Evolutionary conservation across 192 early-diverging fungal genomes (phyloP).

Genomic region (Coemansia sp.): DNA sequence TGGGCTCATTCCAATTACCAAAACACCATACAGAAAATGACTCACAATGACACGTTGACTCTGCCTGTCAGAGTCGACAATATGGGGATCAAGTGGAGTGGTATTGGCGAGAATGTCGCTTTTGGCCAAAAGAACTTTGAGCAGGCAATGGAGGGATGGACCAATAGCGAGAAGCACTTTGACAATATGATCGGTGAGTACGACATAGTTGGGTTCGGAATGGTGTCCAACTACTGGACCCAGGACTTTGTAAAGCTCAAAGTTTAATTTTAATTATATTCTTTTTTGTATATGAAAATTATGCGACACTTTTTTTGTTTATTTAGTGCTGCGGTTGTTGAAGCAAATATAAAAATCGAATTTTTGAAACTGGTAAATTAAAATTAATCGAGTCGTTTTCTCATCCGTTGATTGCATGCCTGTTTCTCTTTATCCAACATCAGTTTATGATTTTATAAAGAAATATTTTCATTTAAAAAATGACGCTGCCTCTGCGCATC

Average conservation of each 20-base stretch:
- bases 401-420: too few species aligned
- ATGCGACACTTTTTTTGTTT: too few species aligned
- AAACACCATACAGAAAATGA: not conserved
- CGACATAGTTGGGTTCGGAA: slow-evolving; percentile 1
- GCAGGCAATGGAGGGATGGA: slow-evolving; percentile 3
- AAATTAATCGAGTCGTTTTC: too few species aligned
- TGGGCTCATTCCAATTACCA: not conserved
- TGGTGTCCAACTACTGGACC: not conserved
- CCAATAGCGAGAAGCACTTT: not conserved
- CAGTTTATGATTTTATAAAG: too few species aligned
- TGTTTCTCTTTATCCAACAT: too few species aligned
- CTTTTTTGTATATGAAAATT: too few species aligned
- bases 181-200: slow-evolving; percentile 2
- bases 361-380: too few species aligned
- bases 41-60: not conserved
- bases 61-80: not conserved
- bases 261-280: not conserved
- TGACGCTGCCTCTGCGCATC: too few species aligned
- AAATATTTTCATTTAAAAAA: too few species aligned
- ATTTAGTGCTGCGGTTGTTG: too few species aligned
- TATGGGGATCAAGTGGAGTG: not conserved
- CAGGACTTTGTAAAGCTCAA: slow-evolving; percentile 1
- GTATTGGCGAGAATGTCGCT: not conserved
- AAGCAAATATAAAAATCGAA: too few species aligned
- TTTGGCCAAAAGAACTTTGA: not conserved